These are phyloP conservation scores for Penicillium paneum DNA, from an alignment of 2,329 filamentous ascomycete species.

Conservation along the genomic window DNA sequence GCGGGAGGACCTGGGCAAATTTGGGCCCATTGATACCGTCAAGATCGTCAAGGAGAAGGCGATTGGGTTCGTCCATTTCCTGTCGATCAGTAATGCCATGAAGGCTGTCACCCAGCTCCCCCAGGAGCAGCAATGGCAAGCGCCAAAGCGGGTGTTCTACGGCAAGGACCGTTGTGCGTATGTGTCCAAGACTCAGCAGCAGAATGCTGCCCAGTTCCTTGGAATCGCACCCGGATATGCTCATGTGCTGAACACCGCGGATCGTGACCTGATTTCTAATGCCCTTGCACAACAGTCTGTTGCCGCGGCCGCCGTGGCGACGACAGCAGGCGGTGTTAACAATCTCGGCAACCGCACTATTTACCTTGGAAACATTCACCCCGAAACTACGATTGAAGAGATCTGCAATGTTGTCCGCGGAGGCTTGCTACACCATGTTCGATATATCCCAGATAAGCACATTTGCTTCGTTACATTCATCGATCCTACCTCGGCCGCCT, in stretches of 20 bases:
- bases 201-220: constrained; percentile 96
- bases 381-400: constrained; percentile 97
- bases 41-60: constrained; percentile 98
- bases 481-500: constrained; percentile 93
- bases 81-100: constrained; percentile 96
- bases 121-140: constrained; percentile 95
- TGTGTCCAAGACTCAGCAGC: constrained; percentile 98
- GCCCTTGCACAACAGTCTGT: constrained; percentile 96
- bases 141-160: constrained; percentile 93
- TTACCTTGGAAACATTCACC: constrained; percentile 97
- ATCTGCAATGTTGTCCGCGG: constrained; percentile 98
- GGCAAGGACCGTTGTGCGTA: constrained; percentile 98
- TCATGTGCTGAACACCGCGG: constrained; percentile 91
- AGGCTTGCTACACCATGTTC: constrained; percentile 92
- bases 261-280: constrained; percentile 94
- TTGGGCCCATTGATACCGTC: constrained; percentile 92
- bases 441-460: constrained; percentile 99
- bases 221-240: constrained; percentile 96
- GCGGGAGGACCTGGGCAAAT: constrained; percentile 91
- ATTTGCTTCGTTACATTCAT: constrained; percentile 99
- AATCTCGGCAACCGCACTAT: constrained; percentile 97
- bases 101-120: constrained; percentile 96
- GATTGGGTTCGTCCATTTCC: constrained; percentile 95
- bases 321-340: constrained; percentile 92
- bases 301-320: constrained; percentile 92